Evolutionary conservation across 2,329 filamentous ascomycete species (phyloP), one percentile per base, ranked within the genome.

Genomic region (Diaporthe sp.): DNA sequence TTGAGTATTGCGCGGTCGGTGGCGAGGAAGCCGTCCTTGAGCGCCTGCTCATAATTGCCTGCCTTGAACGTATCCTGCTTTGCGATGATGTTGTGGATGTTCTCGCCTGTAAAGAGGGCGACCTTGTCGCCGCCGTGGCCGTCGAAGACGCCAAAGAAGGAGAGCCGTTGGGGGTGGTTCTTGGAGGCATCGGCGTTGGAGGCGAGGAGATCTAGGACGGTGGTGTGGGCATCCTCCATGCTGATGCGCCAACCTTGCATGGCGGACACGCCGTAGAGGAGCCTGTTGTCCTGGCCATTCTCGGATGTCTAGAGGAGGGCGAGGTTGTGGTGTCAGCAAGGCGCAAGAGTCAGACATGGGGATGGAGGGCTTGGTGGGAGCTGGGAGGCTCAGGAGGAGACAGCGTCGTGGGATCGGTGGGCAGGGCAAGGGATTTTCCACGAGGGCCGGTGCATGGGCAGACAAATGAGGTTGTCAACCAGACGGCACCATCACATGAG

Each of bases 231-330:
- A 84, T 99, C 97, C 85, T 99, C 97, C 97, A 99, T 99, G 88
- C 95, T 98, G 87, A 99, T 98, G 87, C 97, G 94, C 97, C 97
- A 99, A 88, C 97, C 97, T 87, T 99, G 97, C 97, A 99, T 99
- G 86, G 95, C 95, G 78, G 97, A 99, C 78, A 98, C 92, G 82
- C 97, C 97, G 85, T 94, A 99, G 83, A 97, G 86, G 83, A 98
- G 92, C 83, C 95, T 93, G 78, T 97, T 95, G 94, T 98, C 96
- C 87, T 95, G 92, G 86, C 96, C 96, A 83, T 92, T 92, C 84
- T 93, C 92, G 82, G 97, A 99, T 86, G 92, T 89, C 97, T 98
- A 83, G 74, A 78, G 52, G 58, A 76, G 71, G 60, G 42, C 72
- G 38, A 40, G 8, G 35, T 75, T 45, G 68, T 75, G 71, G 72